These are phyloP conservation scores for Pichia heedii DNA, from an alignment of 805 yeast species.

Conservation along the genomic window DNA sequence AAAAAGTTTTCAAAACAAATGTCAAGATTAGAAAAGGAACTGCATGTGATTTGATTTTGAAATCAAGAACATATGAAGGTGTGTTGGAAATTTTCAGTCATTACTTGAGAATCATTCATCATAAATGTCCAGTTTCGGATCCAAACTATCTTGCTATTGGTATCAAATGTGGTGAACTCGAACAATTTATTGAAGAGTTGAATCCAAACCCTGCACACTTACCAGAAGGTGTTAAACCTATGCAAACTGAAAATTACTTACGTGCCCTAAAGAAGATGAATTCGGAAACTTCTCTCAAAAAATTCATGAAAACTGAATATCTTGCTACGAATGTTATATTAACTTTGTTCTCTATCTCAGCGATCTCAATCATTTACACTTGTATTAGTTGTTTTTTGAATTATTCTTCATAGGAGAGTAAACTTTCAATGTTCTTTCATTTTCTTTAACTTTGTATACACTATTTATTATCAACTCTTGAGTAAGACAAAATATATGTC, in stretches of 20 bases:
- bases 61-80: constrained; percentile 65
- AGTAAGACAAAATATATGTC: no score
- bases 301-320: constrained; percentile 14
- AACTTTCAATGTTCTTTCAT: not conserved
- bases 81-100: constrained; percentile 69
- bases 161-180: constrained; percentile 78
- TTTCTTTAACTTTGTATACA: no score
- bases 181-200: constrained; percentile 75
- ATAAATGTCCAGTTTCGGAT: constrained; percentile 68
- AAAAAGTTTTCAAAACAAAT: constrained; percentile 54
- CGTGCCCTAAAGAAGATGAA: constrained; percentile 37
- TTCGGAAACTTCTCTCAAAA: constrained; percentile 23
- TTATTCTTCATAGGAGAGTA: not conserved
- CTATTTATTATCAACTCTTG: no score
- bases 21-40: constrained; percentile 89
- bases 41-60: constrained; percentile 66
- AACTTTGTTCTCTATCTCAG: constrained; percentile 16
- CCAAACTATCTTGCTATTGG: constrained; percentile 82
- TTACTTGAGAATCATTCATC: constrained; percentile 69
- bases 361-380: constrained; percentile 13
- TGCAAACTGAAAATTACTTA: constrained; percentile 39
- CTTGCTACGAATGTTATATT: constrained; percentile 10
- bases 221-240: constrained; percentile 43
- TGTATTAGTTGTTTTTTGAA: not conserved
- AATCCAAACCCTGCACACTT: constrained; percentile 47